Base-by-base conservation (phyloP, 1,139 yeast genomes). In the Suhomyces bribrorum region DNA sequence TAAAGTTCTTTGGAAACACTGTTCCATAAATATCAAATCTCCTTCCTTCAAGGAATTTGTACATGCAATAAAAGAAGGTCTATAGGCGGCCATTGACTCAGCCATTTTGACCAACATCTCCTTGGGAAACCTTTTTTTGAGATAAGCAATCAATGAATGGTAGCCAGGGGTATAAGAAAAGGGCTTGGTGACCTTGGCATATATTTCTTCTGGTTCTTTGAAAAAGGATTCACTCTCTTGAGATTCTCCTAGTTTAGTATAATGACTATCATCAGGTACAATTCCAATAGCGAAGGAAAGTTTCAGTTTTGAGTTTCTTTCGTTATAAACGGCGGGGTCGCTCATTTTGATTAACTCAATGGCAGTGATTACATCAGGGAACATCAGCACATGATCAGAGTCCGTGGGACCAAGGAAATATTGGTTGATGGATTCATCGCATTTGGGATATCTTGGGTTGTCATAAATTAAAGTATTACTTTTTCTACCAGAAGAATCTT, bases 21-120 rank as follows among this genome's bases (percentile, higher is more conserved):
- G 95, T 55, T 92, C 98, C 87, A 92, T 89, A 54, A 92, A 92
- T 5, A 90, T 86, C 56, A 90, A 69, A 58, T 92, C 98, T 35
- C 87, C 95, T 49, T 87, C 95, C 41, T 89, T 86, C 31, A 92
- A 64, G 3, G 94, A 82, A 52, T 87, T 85, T 23, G 96, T 87
- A 53, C 95, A 86, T 1, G 97, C 97, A 50, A 90, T 89, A 57
- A 90, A 90, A 7, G 89, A 81, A 1, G 97, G 97, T 46, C 97
- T 68, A 54, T 89, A 89, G 34, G 82, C 80, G 0, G 97, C 95
- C 83, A 92, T 86, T 8, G 87, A 81, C 52, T 85, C 83, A 3
- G 96, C 92, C 81, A 92, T 85, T 43, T 83, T 77, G 38, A 89
- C 84, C 46, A 90, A 71, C 65, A 84, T 82, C 22, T 73, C 73